Percentiles rank a stretch among this genome's conserved stretches.
Evolutionary conservation across 306 rosid species (phyloP).

Genomic region (Medicago arabica): DNA sequence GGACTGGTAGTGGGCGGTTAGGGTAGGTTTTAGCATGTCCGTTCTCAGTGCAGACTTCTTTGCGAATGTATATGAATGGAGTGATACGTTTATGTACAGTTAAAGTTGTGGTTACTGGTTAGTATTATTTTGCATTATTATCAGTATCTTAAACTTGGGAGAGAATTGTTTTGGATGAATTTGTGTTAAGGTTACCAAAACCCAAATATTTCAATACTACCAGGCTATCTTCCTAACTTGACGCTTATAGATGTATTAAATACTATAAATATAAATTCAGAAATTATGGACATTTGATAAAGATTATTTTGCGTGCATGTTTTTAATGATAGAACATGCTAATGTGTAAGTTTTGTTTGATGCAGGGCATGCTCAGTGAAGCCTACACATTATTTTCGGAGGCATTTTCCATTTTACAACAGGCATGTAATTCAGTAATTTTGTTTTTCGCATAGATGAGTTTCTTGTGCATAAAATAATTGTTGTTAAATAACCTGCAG

Average conservation of each 20-base stretch:
- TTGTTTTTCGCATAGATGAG: conserved; percentile 11
- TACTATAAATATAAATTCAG: conserved; percentile 2
- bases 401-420: conserved; percentile 96
- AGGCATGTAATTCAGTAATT: conserved; percentile 59
- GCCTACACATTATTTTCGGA: conserved; percentile 93
- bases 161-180: background rate
- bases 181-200: background rate
- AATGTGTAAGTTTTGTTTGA: conserved; percentile 34
- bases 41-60: background rate
- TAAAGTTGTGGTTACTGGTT: conserved; percentile 1
- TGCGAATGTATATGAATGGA: conserved; percentile 10
- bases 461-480: conserved; percentile 41
- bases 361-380: conserved; percentile 98
- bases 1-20: conserved; percentile 13
- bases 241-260: background rate
- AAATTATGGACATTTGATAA: background rate
- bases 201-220: background rate
- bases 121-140: background rate
- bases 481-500: conserved; percentile 50
- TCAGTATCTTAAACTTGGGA: conserved; percentile 1
- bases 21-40: conserved; percentile 12
- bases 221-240: conserved; percentile 10
- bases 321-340: too few relatives aligned
- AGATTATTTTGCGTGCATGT: too few relatives aligned
- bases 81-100: background rate